Evolutionary conservation across 1,284 basidiomycete genomes (phyloP).

Genomic region (Rhizoctonia solani): DNA sequence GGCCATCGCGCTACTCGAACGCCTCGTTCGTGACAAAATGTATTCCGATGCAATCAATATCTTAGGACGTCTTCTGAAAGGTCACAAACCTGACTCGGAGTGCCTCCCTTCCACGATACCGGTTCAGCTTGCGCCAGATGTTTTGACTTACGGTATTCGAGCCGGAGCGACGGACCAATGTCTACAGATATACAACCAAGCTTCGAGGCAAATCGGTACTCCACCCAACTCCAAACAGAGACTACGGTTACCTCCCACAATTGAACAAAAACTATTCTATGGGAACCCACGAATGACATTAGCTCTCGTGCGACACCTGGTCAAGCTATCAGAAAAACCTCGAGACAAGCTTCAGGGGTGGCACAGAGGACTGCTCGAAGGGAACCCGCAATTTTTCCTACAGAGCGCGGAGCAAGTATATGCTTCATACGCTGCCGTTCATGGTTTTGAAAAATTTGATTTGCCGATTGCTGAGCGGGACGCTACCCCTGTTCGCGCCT

Average conservation of each 20-base stretch:
- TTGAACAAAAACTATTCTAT: slow-evolving; percentile 13
- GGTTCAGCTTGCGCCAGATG: slow-evolving; percentile 1
- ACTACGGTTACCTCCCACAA: not conserved
- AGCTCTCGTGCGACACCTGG: slow-evolving; percentile 15
- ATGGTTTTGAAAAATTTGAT: slow-evolving; percentile 3
- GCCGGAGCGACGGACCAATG: slow-evolving; percentile 15
- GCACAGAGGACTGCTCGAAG: slow-evolving; percentile 3
- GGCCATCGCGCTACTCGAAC: not conserved
- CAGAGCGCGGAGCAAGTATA: slow-evolving; percentile 1
- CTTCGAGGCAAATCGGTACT: not conserved
- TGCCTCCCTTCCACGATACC: not conserved
- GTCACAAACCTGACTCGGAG: not conserved
- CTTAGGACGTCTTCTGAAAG: not conserved
- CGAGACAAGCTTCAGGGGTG: not conserved
- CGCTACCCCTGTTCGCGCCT: not conserved
- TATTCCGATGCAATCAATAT: not conserved
- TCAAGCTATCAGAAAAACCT: slow-evolving; percentile 19
- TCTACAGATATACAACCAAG: not conserved
- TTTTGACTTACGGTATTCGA: not conserved
- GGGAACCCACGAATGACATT: slow-evolving; percentile 12
- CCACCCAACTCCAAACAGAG: no score
- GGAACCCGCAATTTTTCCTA: not conserved
- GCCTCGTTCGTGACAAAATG: not conserved
- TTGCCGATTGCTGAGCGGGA: no score
- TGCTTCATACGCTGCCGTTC: slow-evolving; percentile 9